phyloP scores from a whole-genome alignment of 805 yeast genomes.

The Candida mattraensis region DNA sequence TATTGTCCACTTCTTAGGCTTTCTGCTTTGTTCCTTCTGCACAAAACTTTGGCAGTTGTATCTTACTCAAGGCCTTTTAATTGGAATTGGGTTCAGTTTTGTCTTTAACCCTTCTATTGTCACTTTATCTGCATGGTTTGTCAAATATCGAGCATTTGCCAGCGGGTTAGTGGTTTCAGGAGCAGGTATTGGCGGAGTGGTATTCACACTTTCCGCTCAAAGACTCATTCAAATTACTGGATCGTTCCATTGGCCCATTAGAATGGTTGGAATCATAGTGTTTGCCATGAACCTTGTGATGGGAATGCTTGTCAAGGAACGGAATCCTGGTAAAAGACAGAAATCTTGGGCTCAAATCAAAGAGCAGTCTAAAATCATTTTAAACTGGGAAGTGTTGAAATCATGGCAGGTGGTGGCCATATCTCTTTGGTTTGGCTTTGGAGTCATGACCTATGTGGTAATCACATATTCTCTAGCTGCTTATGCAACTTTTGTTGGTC shows the following conservation, averaged over 20 bases:
- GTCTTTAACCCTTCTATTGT: slow-evolving; percentile 51
- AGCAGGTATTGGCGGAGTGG: slow-evolving; percentile 44
- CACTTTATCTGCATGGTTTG: slow-evolving; percentile 56
- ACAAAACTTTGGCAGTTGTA: slow-evolving; percentile 50
- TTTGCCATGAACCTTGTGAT: slow-evolving; percentile 40
- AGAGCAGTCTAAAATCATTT: slow-evolving; percentile 11
- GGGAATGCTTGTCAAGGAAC: slow-evolving; percentile 43
- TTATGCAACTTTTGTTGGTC: slow-evolving; percentile 49
- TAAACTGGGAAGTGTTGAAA: slow-evolving; percentile 19
- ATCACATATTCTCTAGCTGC: slow-evolving; percentile 48
- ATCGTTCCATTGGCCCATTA: slow-evolving; percentile 43
- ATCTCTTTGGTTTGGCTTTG: slow-evolving; percentile 33
- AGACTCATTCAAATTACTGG: slow-evolving; percentile 40
- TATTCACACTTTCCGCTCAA: slow-evolving; percentile 36
- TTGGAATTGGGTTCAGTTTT: slow-evolving; percentile 50
- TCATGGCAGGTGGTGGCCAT: slow-evolving; percentile 19
- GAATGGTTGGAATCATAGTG: slow-evolving; percentile 42
- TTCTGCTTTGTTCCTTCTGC: slow-evolving; percentile 52
- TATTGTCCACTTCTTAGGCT: slow-evolving; percentile 44
- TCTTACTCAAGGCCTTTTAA: slow-evolving; percentile 51
- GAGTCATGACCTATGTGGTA: slow-evolving; percentile 42
- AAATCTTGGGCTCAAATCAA: slow-evolving; percentile 9
- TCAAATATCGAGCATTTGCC: slow-evolving; percentile 43
- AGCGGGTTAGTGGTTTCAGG: slow-evolving; percentile 40
- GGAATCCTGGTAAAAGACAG: slow-evolving; percentile 30